Evolutionary conservation across 345 rosid genomes (phyloP).

Genomic region (Turnera subulata): DNA sequence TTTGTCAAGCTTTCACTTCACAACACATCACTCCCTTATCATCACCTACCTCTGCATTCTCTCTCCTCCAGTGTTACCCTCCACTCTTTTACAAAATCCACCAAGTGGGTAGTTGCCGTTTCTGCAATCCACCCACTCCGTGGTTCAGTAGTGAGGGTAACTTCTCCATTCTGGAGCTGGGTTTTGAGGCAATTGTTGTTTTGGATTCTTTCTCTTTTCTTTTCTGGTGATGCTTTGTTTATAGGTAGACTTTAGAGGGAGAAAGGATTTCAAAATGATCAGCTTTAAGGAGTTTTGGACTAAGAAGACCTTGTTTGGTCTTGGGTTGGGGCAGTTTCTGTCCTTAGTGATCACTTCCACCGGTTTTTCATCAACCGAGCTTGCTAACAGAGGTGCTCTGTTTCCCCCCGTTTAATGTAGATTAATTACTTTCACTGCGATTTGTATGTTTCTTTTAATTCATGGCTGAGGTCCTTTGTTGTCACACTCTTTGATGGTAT

Average conservation of each 20-base stretch:
- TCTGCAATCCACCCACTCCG: neutral
- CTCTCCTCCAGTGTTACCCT: neutral
- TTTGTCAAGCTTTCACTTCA: neutral
- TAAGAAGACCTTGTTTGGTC: constrained; percentile 57
- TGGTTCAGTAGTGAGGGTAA: too few relatives aligned
- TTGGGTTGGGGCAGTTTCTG: constrained; percentile 71
- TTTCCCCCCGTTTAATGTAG: neutral
- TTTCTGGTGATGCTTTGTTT: neutral
- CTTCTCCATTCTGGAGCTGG: neutral
- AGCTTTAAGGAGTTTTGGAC: constrained; percentile 41
- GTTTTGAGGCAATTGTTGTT: neutral
- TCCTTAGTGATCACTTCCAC: constrained; percentile 57
- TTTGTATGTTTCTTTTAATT: neutral
- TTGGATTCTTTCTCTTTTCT: neutral
- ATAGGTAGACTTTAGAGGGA: neutral
- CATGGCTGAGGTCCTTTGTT: neutral
- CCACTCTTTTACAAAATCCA: neutral
- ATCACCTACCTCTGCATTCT: neutral
- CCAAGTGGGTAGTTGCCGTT: neutral
- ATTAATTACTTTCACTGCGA: neutral
- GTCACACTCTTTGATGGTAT: neutral
- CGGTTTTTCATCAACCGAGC: constrained; percentile 51
- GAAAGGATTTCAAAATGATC: constrained; percentile 15
- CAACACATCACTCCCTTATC: neutral
- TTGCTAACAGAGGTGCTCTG: constrained; percentile 57